These are phyloP conservation scores for Nigrospora sphaerica DNA, from an alignment of 2,329 filamentous ascomycete species.

Conservation along the genomic window DNA sequence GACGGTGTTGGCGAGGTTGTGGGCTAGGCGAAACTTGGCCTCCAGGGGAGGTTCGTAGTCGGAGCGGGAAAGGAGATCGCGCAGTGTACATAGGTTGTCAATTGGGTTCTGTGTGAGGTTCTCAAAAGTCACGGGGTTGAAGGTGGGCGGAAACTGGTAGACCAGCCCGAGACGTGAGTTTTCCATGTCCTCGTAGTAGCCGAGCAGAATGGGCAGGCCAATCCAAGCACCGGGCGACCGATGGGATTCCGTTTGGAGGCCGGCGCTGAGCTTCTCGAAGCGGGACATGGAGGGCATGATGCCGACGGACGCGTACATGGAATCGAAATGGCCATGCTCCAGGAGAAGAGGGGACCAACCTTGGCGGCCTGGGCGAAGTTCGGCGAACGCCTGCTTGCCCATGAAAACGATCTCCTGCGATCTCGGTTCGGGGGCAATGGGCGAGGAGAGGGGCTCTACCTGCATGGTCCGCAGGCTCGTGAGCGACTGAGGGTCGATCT, in stretches of 20 bases:
- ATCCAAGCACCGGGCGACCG: slow-evolving; percentile 50
- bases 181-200: slow-evolving; percentile 69
- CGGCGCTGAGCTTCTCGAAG: slow-evolving; percentile 56
- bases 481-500: slow-evolving; percentile 48
- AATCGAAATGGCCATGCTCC: slow-evolving; percentile 62
- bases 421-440: slow-evolving; percentile 17
- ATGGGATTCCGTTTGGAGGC: slow-evolving; percentile 46
- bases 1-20: slow-evolving; percentile 65
- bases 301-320: slow-evolving; percentile 54
- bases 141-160: slow-evolving; percentile 63
- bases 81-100: slow-evolving; percentile 46
- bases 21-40: slow-evolving; percentile 67
- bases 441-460: slow-evolving; percentile 28
- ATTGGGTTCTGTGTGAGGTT: slow-evolving; percentile 39
- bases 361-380: slow-evolving; percentile 34
- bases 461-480: slow-evolving; percentile 39
- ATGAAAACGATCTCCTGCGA: slow-evolving; percentile 42
- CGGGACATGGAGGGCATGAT: slow-evolving; percentile 58
- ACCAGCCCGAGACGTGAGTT: slow-evolving; percentile 66
- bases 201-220: slow-evolving; percentile 53
- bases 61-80: slow-evolving; percentile 43
- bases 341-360: slow-evolving; percentile 55
- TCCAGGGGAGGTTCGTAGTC: slow-evolving; percentile 61
- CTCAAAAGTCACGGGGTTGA: slow-evolving; percentile 51
- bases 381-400: slow-evolving; percentile 44